These are phyloP conservation scores for Melastoma malabathricum DNA, from an alignment of 345 rosid genomes.

Conservation along the genomic window DNA sequence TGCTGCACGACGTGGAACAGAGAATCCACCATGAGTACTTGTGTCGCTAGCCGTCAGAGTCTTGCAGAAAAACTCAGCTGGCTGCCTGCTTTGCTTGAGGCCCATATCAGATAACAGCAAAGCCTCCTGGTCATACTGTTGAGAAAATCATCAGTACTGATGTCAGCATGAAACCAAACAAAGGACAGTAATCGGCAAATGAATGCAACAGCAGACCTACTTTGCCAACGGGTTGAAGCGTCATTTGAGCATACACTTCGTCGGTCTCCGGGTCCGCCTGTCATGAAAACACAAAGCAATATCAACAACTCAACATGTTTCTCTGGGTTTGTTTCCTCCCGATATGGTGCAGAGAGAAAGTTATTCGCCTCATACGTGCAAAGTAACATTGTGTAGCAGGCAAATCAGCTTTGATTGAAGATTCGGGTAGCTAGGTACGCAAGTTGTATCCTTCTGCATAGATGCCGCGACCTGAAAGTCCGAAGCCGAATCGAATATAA, in stretches of 20 bases:
- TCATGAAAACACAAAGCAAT: conserved; percentile 6
- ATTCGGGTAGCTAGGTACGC: conserved; percentile 59
- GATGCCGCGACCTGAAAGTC: conserved; percentile 64
- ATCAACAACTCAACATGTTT: too few relatives aligned
- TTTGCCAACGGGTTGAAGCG: conserved; percentile 65
- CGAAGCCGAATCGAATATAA: too few relatives aligned
- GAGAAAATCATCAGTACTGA: conserved; percentile 6
- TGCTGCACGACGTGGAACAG: conserved; percentile 95
- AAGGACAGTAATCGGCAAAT: too few relatives aligned
- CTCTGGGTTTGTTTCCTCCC: too few relatives aligned
- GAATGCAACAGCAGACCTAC: conserved; percentile 34
- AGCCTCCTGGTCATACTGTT: conserved; percentile 84
- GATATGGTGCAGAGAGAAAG: background rate
- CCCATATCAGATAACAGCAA: conserved; percentile 72
- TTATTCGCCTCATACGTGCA: conserved; percentile 37
- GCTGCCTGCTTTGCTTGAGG: conserved; percentile 66
- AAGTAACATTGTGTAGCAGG: conserved; percentile 51
- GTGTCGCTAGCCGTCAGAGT: conserved; percentile 95
- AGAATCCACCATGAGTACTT: conserved; percentile 95
- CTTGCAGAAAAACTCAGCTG: conserved; percentile 93
- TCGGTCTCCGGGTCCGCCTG: conserved; percentile 75
- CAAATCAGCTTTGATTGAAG: conserved; percentile 64
- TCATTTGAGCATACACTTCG: conserved; percentile 77
- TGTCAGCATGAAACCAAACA: background rate
- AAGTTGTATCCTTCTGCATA: conserved; percentile 60